Evolutionary conservation across 371 early-diverging fungal species (phyloP).

Genomic region (Mortierella sp.): DNA sequence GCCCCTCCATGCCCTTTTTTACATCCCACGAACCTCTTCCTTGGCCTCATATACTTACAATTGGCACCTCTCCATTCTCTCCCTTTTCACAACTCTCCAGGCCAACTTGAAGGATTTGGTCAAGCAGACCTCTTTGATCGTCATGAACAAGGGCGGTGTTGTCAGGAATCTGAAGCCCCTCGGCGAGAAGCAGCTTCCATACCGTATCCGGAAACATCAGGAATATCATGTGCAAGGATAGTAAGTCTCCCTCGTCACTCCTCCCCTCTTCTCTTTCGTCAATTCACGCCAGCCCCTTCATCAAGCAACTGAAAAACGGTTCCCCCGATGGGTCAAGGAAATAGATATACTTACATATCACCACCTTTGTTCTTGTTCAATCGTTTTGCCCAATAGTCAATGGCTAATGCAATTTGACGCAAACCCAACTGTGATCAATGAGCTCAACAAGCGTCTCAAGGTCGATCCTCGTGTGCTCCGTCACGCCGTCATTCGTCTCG

Average conservation of each 20-base stretch:
- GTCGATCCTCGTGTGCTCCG: constrained; percentile 84
- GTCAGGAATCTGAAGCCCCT: constrained; percentile 81
- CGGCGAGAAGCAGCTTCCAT: constrained; percentile 73
- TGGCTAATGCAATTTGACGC: constrained; percentile 88
- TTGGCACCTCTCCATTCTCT: not conserved
- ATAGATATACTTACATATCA: not conserved
- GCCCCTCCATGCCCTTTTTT: too few species aligned
- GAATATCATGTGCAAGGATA: constrained; percentile 73
- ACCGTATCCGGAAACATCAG: constrained; percentile 79
- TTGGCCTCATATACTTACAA: too few species aligned
- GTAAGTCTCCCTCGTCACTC: constrained; percentile 57
- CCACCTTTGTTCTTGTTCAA: not conserved
- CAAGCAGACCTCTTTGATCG: constrained; percentile 74
- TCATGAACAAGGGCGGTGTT: constrained; percentile 83
- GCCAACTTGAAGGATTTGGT: constrained; percentile 75
- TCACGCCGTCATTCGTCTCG: constrained; percentile 81
- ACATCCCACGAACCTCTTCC: too few species aligned
- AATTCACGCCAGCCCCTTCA: not conserved
- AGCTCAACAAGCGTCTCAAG: constrained; percentile 72
- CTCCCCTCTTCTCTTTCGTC: not conserved
- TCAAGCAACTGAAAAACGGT: too few species aligned
- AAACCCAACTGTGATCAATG: constrained; percentile 72
- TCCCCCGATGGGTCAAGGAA: too few species aligned
- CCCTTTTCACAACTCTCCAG: constrained; percentile 43
- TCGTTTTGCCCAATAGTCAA: constrained; percentile 60